These are phyloP conservation scores for Tieghemostelium lacteum DNA, from an alignment of 78 protist genomes.

Conservation along the genomic window DNA sequence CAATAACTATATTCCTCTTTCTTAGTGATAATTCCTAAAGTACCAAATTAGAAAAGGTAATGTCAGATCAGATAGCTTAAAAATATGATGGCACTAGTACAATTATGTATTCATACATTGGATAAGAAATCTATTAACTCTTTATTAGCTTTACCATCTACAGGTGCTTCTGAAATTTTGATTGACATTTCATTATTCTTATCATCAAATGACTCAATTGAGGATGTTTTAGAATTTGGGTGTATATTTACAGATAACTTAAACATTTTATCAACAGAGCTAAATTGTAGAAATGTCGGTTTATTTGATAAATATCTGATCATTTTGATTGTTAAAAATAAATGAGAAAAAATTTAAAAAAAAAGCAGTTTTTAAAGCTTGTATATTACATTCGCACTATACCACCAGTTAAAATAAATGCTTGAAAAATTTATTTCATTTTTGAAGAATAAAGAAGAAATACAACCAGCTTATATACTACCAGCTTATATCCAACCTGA, in stretches of 20 bases:
- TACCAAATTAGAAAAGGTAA: neutral
- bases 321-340: too few relatives aligned
- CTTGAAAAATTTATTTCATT: too few relatives aligned
- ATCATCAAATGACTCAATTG: constrained; percentile 18
- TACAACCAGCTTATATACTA: too few relatives aligned
- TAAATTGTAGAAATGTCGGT: neutral
- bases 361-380: too few relatives aligned
- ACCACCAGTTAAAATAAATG: too few relatives aligned
- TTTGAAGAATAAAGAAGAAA: too few relatives aligned
- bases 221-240: constrained; percentile 54
- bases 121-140: constrained; percentile 46
- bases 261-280: neutral
- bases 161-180: constrained; percentile 40
- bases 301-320: neutral
- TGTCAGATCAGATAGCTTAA: too few relatives aligned
- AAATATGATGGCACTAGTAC: neutral
- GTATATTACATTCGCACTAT: too few relatives aligned
- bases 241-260: constrained; percentile 35
- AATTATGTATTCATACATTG: constrained; percentile 2
- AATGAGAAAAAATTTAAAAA: too few relatives aligned
- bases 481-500: too few relatives aligned
- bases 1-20: constrained; percentile 26
- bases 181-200: constrained; percentile 3
- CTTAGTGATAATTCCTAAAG: neutral
- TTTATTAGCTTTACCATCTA: constrained; percentile 62